Percentiles rank a stretch among this genome's conserved stretches.
Conservation (phyloP, 768 basidiomycete genomes). For the Boletus fagicola region DNA sequence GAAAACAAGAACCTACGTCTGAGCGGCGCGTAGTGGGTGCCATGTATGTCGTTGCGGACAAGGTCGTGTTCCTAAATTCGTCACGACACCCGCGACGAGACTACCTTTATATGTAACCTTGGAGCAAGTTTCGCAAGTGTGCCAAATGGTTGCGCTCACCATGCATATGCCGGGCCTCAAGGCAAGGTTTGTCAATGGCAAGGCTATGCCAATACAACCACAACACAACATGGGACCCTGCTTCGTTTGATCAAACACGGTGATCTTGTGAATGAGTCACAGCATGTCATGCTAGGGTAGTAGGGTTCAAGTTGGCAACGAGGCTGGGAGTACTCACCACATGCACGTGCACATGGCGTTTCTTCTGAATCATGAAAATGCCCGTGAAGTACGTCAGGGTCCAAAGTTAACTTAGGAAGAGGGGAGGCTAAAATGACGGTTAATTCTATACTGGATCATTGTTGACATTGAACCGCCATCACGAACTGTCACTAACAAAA, state of each 20-base stretch:
- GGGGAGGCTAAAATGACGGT: neutral
- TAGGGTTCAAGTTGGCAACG: constrained; percentile 11
- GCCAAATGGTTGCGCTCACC: neutral
- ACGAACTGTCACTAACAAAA: neutral
- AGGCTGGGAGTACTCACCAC: constrained; percentile 10
- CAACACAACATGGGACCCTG: neutral
- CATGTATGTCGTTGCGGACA: constrained; percentile 4
- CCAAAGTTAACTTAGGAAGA: neutral
- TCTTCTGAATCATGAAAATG: neutral
- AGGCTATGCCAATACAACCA: neutral
- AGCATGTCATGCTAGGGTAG: neutral
- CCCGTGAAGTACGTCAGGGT: neutral
- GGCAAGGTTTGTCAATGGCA: constrained; percentile 4
- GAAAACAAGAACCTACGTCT: constrained; percentile 10
- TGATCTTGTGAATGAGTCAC: constrained; percentile 17
- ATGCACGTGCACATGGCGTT: constrained; percentile 5
- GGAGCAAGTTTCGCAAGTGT: neutral
- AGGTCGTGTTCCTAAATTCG: neutral
- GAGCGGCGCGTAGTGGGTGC: neutral
- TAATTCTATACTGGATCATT: neutral
- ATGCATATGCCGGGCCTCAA: neutral
- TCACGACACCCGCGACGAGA: neutral
- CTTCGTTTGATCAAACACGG: constrained; percentile 16
- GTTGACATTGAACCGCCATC: neutral
- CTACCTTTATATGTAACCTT: constrained; percentile 14